These are phyloP conservation scores for Psilocybe subaeruginosa DNA, from an alignment of 768 basidiomycete species.

Conservation along the genomic window DNA sequence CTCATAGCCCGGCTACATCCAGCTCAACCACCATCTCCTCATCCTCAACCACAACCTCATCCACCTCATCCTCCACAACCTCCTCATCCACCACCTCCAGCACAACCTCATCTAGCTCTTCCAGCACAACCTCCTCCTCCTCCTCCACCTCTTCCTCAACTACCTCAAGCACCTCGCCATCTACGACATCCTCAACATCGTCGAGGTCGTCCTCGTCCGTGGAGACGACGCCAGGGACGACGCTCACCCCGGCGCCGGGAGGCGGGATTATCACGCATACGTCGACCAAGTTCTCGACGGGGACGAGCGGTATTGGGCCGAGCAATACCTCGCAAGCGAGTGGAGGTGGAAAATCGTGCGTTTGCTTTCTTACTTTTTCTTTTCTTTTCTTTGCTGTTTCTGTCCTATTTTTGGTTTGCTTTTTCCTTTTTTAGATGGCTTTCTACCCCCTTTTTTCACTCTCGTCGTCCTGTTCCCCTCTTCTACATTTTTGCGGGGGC, in stretches of 20 bases:
- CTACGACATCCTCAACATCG: constrained; percentile 7
- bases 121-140: constrained; percentile 2
- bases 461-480: not conserved
- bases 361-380: not conserved
- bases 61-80: not conserved
- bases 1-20: not conserved
- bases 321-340: not conserved
- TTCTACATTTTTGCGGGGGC: not conserved
- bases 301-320: not conserved
- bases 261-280: constrained; percentile 22
- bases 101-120: not conserved
- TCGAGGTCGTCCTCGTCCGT: constrained; percentile 7
- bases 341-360: constrained; percentile 16
- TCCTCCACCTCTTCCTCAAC: not conserved
- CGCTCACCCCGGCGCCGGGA: not conserved
- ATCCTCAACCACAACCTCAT: not conserved
- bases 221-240: not conserved
- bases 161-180: constrained; percentile 3
- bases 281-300: constrained; percentile 19
- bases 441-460: not conserved
- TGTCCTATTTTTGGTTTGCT: not conserved
- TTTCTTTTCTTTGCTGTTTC: not conserved
- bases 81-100: not conserved
- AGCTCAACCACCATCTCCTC: not conserved
- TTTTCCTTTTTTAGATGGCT: not conserved